These are phyloP conservation scores for Aspergillus sp. DNA, from an alignment of 2,329 filamentous ascomycete genomes.

Conservation along the genomic window DNA sequence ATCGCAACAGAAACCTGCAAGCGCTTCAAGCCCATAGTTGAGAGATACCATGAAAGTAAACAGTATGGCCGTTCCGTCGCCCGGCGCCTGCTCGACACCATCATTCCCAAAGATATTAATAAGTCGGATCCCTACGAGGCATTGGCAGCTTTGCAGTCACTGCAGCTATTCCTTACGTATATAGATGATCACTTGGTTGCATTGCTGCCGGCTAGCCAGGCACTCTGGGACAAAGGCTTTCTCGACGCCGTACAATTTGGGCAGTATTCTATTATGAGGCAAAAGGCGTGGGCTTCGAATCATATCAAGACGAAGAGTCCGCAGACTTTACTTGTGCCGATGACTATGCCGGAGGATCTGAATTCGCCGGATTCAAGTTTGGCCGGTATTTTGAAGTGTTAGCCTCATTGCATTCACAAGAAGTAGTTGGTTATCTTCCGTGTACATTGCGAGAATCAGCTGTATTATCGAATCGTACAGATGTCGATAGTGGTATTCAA, in stretches of 20 bases:
- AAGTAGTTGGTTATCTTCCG: too few species aligned
- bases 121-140: constrained; percentile 14
- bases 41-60: constrained; percentile 21
- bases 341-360: constrained; percentile 3
- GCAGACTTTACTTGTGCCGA: constrained; percentile 32
- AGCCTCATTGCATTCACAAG: not conserved
- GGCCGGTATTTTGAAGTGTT: not conserved
- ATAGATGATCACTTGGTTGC: constrained; percentile 24
- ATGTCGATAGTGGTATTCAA: too few species aligned
- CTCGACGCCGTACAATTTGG: constrained; percentile 17
- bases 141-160: constrained; percentile 22
- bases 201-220: constrained; percentile 23
- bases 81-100: constrained; percentile 16
- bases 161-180: constrained; percentile 28
- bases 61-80: constrained; percentile 15
- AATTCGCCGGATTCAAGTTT: not conserved
- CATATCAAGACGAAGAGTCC: constrained; percentile 29
- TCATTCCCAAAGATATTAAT: constrained; percentile 17
- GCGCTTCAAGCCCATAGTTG: constrained; percentile 15
- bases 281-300: constrained; percentile 26
- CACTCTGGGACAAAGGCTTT: constrained; percentile 32
- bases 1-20: constrained; percentile 17
- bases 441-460: too few species aligned
- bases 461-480: too few species aligned
- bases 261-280: constrained; percentile 15